Evolutionary conservation across 768 basidiomycete genomes (phyloP).

Genomic region (Suillus tomentosus): DNA sequence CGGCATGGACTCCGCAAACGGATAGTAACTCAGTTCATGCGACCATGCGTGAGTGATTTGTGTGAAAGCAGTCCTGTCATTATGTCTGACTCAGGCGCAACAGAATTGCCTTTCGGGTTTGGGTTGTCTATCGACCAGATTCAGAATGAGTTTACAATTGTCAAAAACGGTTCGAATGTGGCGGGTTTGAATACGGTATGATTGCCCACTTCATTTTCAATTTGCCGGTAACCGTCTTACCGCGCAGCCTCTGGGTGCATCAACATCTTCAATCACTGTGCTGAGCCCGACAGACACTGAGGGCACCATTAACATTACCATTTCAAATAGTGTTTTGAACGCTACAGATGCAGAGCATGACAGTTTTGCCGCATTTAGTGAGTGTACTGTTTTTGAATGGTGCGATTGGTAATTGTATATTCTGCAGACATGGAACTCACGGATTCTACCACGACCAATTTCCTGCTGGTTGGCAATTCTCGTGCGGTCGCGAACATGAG

Average conservation of each 20-base stretch:
- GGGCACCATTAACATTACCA: conserved; percentile 66
- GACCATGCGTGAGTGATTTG: conserved; percentile 45
- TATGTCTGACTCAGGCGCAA: conserved; percentile 10
- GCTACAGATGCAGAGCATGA: conserved; percentile 49
- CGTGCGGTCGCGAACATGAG: conserved; percentile 60
- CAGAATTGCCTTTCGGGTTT: conserved; percentile 76
- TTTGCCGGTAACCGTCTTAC: conserved; percentile 9
- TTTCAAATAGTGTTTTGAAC: conserved; percentile 53
- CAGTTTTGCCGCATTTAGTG: conserved; percentile 62
- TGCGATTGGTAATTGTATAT: conserved; percentile 5
- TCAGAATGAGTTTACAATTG: conserved; percentile 64
- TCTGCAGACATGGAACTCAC: conserved; percentile 58
- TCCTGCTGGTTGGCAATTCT: conserved; percentile 61
- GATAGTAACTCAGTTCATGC: conserved; percentile 63
- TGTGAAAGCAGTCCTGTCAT: not conserved
- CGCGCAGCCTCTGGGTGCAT: conserved; percentile 59
- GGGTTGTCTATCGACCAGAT: conserved; percentile 58
- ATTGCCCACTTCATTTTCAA: not conserved
- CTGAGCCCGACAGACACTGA: conserved; percentile 54
- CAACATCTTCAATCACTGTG: conserved; percentile 59
- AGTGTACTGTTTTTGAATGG: conserved; percentile 21
- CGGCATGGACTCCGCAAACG: conserved; percentile 59
- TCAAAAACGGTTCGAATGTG: conserved; percentile 50
- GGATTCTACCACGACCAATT: conserved; percentile 45
- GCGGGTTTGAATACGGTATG: conserved; percentile 62